Evolutionary conservation across 257 asterid species (phyloP).

Genomic region (Scutellaria baicalensis): DNA sequence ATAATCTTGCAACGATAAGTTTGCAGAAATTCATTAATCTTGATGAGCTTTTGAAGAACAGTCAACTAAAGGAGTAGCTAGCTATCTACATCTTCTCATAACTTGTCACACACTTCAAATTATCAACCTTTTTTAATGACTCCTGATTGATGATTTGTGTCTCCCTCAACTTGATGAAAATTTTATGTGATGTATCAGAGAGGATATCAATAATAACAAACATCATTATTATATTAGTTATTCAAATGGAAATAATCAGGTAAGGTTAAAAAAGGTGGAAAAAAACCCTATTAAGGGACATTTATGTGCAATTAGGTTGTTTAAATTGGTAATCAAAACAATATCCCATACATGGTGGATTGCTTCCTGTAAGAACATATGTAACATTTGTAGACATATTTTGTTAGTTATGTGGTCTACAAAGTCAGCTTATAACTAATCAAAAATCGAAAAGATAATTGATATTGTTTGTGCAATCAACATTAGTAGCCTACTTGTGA

Average conservation of each 20-base stretch:
- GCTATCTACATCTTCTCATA: conserved; percentile 38
- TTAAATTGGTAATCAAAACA: neutral
- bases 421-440: neutral
- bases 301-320: neutral
- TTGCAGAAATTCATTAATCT: neutral
- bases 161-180: conserved; percentile 16
- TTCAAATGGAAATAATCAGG: neutral
- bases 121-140: neutral
- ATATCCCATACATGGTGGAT: too few species aligned
- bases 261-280: neutral
- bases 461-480: neutral
- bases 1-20: conserved; percentile 27
- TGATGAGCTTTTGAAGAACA: conserved; percentile 16
- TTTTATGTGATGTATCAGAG: neutral
- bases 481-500: conserved; percentile 22
- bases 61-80: conserved; percentile 28
- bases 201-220: conserved; percentile 11
- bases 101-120: conserved; percentile 41
- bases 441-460: neutral
- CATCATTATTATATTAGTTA: neutral
- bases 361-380: too few species aligned
- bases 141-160: conserved; percentile 10
- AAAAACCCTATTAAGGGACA: neutral
- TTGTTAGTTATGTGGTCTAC: neutral
- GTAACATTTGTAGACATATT: neutral